Percentiles rank a stretch among this genome's conserved stretches.
Conservation (phyloP, 768 basidiomycete species). For the Termitomyces sp. region DNA sequence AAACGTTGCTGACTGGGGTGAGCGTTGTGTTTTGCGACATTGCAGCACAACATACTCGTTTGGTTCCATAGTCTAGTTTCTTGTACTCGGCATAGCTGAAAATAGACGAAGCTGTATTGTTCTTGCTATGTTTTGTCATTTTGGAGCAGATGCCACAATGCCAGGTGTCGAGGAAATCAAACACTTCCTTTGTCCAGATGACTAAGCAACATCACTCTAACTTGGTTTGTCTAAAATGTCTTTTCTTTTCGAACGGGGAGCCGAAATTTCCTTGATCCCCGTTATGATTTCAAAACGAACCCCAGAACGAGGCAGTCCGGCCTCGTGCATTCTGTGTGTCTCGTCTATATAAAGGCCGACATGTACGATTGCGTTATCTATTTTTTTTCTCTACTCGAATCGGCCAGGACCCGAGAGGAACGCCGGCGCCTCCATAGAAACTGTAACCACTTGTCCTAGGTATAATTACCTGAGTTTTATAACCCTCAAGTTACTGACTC, state of each 20-base stretch:
- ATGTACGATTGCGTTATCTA: neutral
- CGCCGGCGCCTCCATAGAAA: neutral
- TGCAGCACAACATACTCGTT: constrained; percentile 43
- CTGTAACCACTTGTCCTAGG: neutral
- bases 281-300: neutral
- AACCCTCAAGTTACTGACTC: no score
- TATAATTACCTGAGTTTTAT: neutral
- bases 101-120: constrained; percentile 85
- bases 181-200: neutral
- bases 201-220: neutral
- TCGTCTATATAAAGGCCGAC: constrained; percentile 3
- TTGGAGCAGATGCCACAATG: neutral
- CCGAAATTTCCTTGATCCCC: neutral
- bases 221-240: neutral
- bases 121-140: constrained; percentile 91
- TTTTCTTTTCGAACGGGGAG: no score
- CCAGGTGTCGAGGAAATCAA: no score
- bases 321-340: neutral
- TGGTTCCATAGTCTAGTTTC: constrained; percentile 82
- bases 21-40: neutral
- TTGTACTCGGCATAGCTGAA: constrained; percentile 90
- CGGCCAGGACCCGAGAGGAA: neutral
- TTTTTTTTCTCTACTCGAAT: neutral
- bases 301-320: constrained; percentile 4
- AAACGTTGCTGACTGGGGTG: constrained; percentile 53